Conservation (phyloP, 192 early-diverging fungal genomes). For the Coemansia sp. region DNA sequence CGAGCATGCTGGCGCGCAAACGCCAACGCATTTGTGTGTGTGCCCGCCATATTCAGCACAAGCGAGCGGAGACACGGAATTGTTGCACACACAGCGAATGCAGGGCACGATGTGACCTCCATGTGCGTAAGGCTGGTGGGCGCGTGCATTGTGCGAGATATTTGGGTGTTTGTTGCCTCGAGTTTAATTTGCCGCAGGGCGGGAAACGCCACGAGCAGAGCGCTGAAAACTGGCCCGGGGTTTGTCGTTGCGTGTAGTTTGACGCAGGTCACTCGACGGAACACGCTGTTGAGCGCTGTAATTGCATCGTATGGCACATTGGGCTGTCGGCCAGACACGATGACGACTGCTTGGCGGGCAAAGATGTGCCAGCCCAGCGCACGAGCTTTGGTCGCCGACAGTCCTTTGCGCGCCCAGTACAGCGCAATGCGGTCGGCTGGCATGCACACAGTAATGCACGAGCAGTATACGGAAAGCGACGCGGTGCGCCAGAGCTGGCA, state of each 20-base stretch:
- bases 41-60: constrained; percentile 5
- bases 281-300: background rate
- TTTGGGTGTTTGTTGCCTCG: constrained; percentile 9
- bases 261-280: background rate
- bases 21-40: background rate
- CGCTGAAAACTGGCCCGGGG: constrained; percentile 4
- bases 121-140: background rate
- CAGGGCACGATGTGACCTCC: constrained; percentile 12
- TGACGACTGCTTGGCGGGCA: constrained; percentile 10
- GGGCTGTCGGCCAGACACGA: background rate
- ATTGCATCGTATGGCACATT: background rate
- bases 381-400: constrained; percentile 16
- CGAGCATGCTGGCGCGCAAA: constrained; percentile 20
- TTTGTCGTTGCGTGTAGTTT: constrained; percentile 5
- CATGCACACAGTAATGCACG: constrained; percentile 12
- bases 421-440: background rate
- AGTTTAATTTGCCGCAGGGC: constrained; percentile 11
- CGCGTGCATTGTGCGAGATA: background rate
- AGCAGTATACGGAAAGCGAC: constrained; percentile 21
- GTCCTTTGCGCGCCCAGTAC: constrained; percentile 27
- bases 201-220: constrained; percentile 8
- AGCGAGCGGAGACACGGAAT: constrained; percentile 4
- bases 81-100: background rate
- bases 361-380: constrained; percentile 22
- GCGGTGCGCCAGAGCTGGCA: constrained; percentile 26